Evolutionary conservation across 495 filamentous ascomycete genomes (phyloP).

Genomic region (Oidiodendron maius): DNA sequence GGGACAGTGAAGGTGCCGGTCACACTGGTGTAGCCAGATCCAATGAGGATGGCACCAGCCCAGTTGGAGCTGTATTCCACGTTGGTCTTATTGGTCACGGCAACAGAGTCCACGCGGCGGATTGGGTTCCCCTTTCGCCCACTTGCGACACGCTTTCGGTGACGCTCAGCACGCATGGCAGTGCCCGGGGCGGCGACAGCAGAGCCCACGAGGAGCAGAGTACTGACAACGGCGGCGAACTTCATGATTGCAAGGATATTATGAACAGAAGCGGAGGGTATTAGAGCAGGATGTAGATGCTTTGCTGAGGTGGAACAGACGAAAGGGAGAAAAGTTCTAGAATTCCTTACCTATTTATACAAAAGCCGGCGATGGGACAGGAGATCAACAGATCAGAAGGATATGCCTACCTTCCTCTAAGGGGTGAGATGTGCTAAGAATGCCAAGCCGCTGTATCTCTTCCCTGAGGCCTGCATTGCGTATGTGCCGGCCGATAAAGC

Average conservation of each 20-base stretch:
- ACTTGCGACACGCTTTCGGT: not conserved
- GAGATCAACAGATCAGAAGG: too few relatives aligned
- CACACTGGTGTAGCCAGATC: constrained; percentile 38
- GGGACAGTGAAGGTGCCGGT: constrained; percentile 52
- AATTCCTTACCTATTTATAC: too few relatives aligned
- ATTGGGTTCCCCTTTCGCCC: not conserved
- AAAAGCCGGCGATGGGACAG: too few relatives aligned
- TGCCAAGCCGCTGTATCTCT: too few relatives aligned
- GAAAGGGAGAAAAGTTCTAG: too few relatives aligned
- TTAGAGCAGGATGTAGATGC: too few relatives aligned
- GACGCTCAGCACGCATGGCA: not conserved
- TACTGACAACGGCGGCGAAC: constrained; percentile 10
- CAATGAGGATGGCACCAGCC: constrained; percentile 36
- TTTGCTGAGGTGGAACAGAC: too few relatives aligned
- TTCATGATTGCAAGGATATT: constrained; percentile 8
- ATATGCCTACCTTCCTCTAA: too few relatives aligned
- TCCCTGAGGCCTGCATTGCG: too few relatives aligned
- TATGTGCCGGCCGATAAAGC: too few relatives aligned
- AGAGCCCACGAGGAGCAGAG: constrained; percentile 2
- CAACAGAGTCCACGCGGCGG: not conserved
- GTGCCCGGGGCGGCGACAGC: constrained; percentile 11
- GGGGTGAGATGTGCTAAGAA: too few relatives aligned
- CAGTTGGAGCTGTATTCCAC: constrained; percentile 51
- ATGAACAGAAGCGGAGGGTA: not conserved
- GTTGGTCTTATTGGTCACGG: not conserved